These are phyloP conservation scores for Neonectria punicea DNA, from an alignment of 2,329 filamentous ascomycete species.

Conservation along the genomic window DNA sequence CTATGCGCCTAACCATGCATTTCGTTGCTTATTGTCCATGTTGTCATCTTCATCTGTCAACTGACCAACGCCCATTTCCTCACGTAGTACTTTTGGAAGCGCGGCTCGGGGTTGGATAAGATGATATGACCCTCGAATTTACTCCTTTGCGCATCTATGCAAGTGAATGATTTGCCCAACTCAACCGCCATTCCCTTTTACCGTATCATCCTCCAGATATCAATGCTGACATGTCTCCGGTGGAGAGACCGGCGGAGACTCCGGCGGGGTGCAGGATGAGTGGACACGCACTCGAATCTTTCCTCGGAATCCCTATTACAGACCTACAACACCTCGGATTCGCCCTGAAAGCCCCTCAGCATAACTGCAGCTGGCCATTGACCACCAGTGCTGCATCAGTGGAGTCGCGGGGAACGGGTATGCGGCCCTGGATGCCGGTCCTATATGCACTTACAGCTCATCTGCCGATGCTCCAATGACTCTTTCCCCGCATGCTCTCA, in stretches of 20 bases:
- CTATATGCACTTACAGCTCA: not conserved
- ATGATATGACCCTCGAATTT: too few species aligned
- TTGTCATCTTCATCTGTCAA: too few species aligned
- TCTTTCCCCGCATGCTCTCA: not conserved
- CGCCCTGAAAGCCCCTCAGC: not conserved
- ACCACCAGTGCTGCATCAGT: not conserved
- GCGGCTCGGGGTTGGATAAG: not conserved
- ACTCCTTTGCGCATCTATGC: too few species aligned
- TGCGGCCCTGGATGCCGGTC: slow-evolving; percentile 7
- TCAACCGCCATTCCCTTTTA: not conserved
- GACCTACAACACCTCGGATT: not conserved
- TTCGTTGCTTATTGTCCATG: too few species aligned
- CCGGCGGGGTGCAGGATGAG: not conserved
- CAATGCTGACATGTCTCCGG: not conserved
- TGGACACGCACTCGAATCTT: not conserved
- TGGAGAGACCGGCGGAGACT: not conserved
- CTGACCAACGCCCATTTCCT: not conserved
- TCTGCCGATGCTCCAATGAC: not conserved
- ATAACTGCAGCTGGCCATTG: slow-evolving; percentile 6
- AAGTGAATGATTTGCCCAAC: too few species aligned
- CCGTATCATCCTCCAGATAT: too few species aligned
- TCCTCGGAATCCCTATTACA: not conserved
- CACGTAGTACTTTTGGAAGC: too few species aligned
- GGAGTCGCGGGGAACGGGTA: slow-evolving; percentile 11
- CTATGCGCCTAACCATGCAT: too few species aligned